These are phyloP conservation scores for Malus asiatica DNA, from an alignment of 306 rosid genomes.

Conservation along the genomic window DNA sequence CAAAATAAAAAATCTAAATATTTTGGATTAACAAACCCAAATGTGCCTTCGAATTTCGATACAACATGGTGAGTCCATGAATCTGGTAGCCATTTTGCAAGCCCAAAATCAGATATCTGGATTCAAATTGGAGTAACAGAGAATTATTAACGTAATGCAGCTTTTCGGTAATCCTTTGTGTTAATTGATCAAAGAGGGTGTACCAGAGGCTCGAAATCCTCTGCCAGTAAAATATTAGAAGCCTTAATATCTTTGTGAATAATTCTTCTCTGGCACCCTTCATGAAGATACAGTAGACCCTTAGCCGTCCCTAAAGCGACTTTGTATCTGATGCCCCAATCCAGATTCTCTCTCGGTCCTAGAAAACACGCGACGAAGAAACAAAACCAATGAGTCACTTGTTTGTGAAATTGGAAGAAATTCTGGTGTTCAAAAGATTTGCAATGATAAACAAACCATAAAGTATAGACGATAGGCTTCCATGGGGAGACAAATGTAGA, in stretches of 20 bases:
- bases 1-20: background rate
- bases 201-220: constrained; percentile 96
- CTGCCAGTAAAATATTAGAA: constrained; percentile 77
- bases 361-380: constrained; percentile 6
- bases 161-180: background rate
- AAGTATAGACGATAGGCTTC: constrained; percentile 78
- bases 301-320: constrained; percentile 78
- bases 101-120: constrained; percentile 96
- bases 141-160: background rate
- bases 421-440: background rate
- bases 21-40: constrained; percentile 60
- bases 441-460: constrained; percentile 47
- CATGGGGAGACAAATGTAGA: constrained; percentile 91
- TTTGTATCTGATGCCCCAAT: constrained; percentile 68
- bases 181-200: background rate
- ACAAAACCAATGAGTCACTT: background rate
- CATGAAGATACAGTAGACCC: constrained; percentile 87
- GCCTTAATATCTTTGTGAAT: constrained; percentile 97
- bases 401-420: background rate
- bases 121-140: constrained; percentile 17
- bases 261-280: constrained; percentile 89
- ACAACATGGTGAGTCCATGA: constrained; percentile 96
- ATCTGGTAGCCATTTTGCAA: constrained; percentile 95
- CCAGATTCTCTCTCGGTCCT: constrained; percentile 79
- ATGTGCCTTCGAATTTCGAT: constrained; percentile 93